These are phyloP conservation scores for Vitis hybrid DNA, from an alignment of 177 flowering plant species.

Conservation along the genomic window DNA sequence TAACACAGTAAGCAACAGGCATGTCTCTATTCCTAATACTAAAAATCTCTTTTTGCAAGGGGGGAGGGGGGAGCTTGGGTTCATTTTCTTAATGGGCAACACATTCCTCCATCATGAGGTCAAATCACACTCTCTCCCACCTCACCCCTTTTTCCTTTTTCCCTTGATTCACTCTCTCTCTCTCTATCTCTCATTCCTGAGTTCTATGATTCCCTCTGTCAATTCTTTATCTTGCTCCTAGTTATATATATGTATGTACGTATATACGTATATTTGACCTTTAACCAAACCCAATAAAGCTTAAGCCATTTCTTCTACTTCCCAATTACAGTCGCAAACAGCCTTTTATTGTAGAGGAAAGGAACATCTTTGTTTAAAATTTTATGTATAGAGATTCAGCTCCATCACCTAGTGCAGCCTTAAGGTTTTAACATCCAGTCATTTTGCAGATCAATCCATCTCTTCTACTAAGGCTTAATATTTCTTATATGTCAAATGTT, in stretches of 20 bases:
- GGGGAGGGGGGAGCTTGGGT: neutral
- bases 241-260: neutral
- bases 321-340: slow-evolving; percentile 40
- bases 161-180: slow-evolving; percentile 2
- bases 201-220: slow-evolving; percentile 21
- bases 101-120: neutral
- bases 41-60: slow-evolving; percentile 1
- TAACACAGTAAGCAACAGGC: neutral
- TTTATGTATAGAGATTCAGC: too few relatives aligned
- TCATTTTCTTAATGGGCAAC: neutral
- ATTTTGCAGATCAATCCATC: too few relatives aligned
- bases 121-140: too few relatives aligned
- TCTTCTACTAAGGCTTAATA: too few relatives aligned
- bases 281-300: slow-evolving; percentile 48
- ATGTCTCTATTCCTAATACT: slow-evolving; percentile 10
- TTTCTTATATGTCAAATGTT: too few relatives aligned
- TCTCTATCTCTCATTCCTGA: slow-evolving; percentile 5
- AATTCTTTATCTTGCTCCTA: neutral
- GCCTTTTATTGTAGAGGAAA: slow-evolving; percentile 27
- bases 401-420: too few relatives aligned
- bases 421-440: too few relatives aligned
- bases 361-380: too few relatives aligned
- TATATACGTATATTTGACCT: slow-evolving; percentile 4
- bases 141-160: neutral
- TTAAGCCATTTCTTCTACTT: slow-evolving; percentile 10